Percentiles rank a stretch among this genome's conserved stretches.
These are phyloP conservation scores for Simplicillium sp. DNA, from an alignment of 2,329 filamentous ascomycete genomes.

Conservation along the genomic window DNA sequence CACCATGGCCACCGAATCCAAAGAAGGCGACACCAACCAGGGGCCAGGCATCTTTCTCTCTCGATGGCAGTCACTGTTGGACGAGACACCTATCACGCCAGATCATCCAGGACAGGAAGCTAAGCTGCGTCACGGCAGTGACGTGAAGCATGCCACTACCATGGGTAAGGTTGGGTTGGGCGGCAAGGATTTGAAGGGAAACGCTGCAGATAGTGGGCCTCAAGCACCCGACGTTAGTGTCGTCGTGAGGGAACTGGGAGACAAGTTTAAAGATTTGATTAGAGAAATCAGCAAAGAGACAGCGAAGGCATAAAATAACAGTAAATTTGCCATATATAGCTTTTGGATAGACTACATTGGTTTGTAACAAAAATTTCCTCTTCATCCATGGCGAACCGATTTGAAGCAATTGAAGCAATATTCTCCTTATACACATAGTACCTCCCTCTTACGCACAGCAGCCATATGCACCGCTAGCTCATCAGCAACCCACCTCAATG, in stretches of 20 bases:
- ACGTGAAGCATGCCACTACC: constrained; percentile 34
- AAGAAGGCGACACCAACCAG: constrained; percentile 26
- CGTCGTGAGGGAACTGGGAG: constrained; percentile 27
- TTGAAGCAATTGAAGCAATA: too few relatives aligned
- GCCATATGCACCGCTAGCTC: too few relatives aligned
- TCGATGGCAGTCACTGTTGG: constrained; percentile 62
- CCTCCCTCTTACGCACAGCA: too few relatives aligned
- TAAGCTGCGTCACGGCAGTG: constrained; percentile 38
- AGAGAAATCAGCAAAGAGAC: background rate
- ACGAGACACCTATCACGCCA: constrained; percentile 61
- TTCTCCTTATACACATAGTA: too few relatives aligned
- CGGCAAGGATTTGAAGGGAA: constrained; percentile 15
- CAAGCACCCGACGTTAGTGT: constrained; percentile 30
- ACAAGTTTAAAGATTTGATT: background rate
- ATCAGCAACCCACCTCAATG: too few relatives aligned
- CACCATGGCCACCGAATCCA: constrained; percentile 18
- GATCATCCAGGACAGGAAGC: constrained; percentile 33
- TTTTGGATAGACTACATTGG: too few relatives aligned
- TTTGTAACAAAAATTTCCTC: too few relatives aligned
- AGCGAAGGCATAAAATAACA: too few relatives aligned
- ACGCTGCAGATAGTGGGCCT: constrained; percentile 15
- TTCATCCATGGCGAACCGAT: too few relatives aligned
- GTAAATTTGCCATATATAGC: too few relatives aligned
- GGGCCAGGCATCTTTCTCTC: constrained; percentile 66
- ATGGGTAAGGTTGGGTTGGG: constrained; percentile 32